Base-by-base conservation (phyloP, 2,329 filamentous ascomycete genomes). In the Beauveria asiatica region DNA sequence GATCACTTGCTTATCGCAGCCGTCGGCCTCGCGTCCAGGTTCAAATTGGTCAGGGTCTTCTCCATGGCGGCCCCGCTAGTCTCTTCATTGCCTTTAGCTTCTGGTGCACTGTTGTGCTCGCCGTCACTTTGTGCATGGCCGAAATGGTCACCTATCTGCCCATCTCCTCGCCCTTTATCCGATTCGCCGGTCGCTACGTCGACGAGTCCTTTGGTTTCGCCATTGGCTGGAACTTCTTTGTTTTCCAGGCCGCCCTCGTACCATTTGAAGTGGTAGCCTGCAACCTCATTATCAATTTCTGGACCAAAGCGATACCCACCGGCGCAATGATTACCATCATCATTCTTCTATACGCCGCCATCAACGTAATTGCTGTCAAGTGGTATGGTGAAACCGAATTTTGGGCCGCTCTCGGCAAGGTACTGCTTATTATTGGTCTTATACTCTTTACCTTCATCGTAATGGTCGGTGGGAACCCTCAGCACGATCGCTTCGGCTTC, bases 351-450 rank as follows among this genome's bases (percentile, higher is more conserved):
- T 79, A 80, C 60, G 78, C 73, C 1, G 59, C 79, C 0, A 79
- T 92, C 73, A 93, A 93, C 66, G 66, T 92, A 51, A 78, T 92
- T 62, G 86, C 86, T 1, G 87, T 92, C 19, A 79, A 87, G 64
- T 90, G 81, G 79, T 92, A 89, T 61, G 88, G 88, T 49, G 88
- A 91, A 72, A 82, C 85, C 0, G 90, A 94, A 69, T 94, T 95
- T 68, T 84, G 81, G 80, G 83, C 86, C 21, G 85, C 89, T 2
- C 70, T 89, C 2, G 86, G 86, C 59, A 91, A 92, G 70, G 81
- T 91, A 3, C 66, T 92, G 2, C 78, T 92, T 55, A 89, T 89
- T 62, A 73, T 91, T 41, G 87, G 83, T 1, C 78, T 93, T 55
- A 81, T 92, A 65, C 67, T 84, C 64, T 92, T 90, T 74, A 93